phyloP scores from a whole-genome alignment of 371 early-diverging fungal species.

The Mortierella sp. region DNA sequence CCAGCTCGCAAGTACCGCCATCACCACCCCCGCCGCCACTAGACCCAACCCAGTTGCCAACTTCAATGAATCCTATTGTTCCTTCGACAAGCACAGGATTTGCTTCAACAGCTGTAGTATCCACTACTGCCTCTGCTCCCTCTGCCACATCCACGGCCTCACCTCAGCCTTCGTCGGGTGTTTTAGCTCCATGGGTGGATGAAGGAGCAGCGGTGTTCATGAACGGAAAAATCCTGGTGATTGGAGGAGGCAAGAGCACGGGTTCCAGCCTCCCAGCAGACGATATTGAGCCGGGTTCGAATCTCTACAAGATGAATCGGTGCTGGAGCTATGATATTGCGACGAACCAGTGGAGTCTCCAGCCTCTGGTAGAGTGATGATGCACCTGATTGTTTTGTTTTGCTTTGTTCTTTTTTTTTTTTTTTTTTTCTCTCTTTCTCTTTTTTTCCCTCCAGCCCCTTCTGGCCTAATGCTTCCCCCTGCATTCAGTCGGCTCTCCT shows the following conservation, averaged over 20 bases:
- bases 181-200: slow-evolving; percentile 30
- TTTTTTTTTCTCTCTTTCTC: not conserved
- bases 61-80: no score
- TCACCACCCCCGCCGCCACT: no score
- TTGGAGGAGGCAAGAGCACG: slow-evolving; percentile 30
- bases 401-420: not conserved
- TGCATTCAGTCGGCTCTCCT: no score
- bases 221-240: slow-evolving; percentile 33
- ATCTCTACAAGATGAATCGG: slow-evolving; percentile 41
- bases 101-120: no score
- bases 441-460: not conserved
- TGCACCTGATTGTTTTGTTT: no score
- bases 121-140: not conserved
- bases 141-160: not conserved
- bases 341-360: slow-evolving; percentile 25
- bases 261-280: slow-evolving; percentile 19
- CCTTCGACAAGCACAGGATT: no score
- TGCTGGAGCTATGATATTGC: slow-evolving; percentile 40
- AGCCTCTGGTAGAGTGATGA: slow-evolving; percentile 35
- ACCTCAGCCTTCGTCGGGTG: not conserved
- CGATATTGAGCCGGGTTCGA: slow-evolving; percentile 23
- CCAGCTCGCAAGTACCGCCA: no score
- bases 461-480: no score
- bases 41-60: no score
- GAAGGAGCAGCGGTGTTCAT: slow-evolving; percentile 31